phyloP scores from a whole-genome alignment of 2,329 filamentous ascomycete genomes.

The Arthrobotrys sinensis region DNA sequence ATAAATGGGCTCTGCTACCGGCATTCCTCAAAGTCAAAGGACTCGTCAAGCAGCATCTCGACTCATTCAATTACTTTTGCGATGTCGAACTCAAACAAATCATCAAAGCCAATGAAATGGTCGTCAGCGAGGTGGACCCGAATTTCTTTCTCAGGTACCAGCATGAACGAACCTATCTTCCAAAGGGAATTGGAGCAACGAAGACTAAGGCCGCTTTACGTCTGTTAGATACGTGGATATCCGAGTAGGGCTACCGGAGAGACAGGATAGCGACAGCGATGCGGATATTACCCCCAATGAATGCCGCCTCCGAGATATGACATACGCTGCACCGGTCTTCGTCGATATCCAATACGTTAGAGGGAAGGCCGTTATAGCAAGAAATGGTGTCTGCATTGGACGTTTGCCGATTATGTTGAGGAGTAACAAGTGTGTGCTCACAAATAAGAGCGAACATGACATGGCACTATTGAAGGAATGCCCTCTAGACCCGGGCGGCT shows the following conservation, averaged over 20 bases:
- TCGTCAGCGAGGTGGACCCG: slow-evolving; percentile 92
- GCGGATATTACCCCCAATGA: slow-evolving; percentile 92
- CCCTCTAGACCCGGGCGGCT: slow-evolving; percentile 93
- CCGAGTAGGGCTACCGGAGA: slow-evolving; percentile 84
- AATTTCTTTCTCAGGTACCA: slow-evolving; percentile 86
- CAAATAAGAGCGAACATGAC: slow-evolving; percentile 84
- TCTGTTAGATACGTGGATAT: slow-evolving; percentile 81
- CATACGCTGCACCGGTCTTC: slow-evolving; percentile 94
- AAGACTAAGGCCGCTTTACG: slow-evolving; percentile 19
- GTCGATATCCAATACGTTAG: slow-evolving; percentile 93
- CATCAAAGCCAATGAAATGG: slow-evolving; percentile 87
- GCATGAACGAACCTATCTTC: neutral
- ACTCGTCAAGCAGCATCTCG: slow-evolving; percentile 95
- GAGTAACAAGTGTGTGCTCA: slow-evolving; percentile 91
- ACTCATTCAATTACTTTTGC: slow-evolving; percentile 99
- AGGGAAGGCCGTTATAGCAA: slow-evolving; percentile 82
- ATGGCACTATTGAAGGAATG: slow-evolving; percentile 97
- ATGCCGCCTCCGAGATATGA: slow-evolving; percentile 95
- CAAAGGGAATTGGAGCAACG: neutral
- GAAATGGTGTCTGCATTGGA: slow-evolving; percentile 83
- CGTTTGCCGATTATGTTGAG: slow-evolving; percentile 97
- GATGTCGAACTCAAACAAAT: slow-evolving; percentile 98
- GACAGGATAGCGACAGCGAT: slow-evolving; percentile 79
- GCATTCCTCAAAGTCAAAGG: slow-evolving; percentile 99
- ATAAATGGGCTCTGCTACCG: slow-evolving; percentile 97